Conservation (phyloP, 305 asterid genomes). For the Coffea humblotiana region DNA sequence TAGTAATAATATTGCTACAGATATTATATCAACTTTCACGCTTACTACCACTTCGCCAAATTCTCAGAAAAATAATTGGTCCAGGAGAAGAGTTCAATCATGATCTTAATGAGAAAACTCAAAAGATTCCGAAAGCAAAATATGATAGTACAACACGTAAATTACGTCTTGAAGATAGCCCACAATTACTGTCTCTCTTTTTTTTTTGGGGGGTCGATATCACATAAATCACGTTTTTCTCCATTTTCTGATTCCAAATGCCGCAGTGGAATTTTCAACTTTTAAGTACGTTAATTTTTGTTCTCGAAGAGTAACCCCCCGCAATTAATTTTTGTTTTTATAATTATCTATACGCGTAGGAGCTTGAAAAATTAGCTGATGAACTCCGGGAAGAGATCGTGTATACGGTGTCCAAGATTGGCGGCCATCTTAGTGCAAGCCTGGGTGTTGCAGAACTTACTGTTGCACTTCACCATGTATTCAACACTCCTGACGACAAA, state of each 20-base stretch:
- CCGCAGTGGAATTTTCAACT: not conserved
- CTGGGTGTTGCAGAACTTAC: constrained; percentile 64
- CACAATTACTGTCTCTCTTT: not conserved
- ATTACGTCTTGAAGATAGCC: not conserved
- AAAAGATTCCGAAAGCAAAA: not conserved
- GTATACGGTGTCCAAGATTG: constrained; percentile 56
- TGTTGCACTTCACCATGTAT: constrained; percentile 68
- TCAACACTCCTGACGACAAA: constrained; percentile 62
- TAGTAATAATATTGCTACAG: not conserved
- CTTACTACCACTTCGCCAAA: not conserved
- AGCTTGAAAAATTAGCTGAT: constrained; percentile 45
- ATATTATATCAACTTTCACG: not conserved
- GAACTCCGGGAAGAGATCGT: constrained; percentile 66
- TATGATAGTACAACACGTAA: not conserved
- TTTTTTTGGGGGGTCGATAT: not conserved
- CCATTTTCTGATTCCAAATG: not conserved
- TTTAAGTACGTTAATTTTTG: not conserved
- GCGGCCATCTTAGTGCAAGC: constrained; percentile 70
- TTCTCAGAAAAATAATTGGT: not conserved
- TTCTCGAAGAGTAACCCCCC: not conserved
- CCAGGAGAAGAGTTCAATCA: not conserved
- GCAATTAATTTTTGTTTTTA: not conserved
- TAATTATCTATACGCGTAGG: constrained; percentile 25
- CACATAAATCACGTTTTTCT: not conserved
- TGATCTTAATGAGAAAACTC: not conserved